Conservation (phyloP, 2,329 filamentous ascomycete genomes). For the Cladobotryum mycophilum region DNA sequence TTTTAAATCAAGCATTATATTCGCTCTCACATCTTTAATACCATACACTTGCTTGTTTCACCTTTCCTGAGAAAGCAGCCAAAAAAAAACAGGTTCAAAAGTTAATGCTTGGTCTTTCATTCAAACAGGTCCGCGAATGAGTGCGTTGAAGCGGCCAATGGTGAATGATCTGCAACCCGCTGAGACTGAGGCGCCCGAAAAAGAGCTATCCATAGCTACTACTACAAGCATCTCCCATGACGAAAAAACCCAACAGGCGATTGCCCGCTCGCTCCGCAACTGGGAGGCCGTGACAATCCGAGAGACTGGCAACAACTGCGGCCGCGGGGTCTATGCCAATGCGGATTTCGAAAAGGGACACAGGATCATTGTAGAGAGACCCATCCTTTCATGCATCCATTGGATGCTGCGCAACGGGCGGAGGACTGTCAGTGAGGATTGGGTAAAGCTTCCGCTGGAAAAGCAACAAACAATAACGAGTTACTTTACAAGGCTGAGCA, state of each 20-base stretch:
- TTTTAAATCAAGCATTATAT: neutral
- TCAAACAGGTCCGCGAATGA: neutral
- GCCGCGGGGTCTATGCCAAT: slow-evolving; percentile 17
- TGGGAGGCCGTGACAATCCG: slow-evolving; percentile 11
- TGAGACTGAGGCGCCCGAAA: neutral
- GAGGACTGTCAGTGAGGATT: slow-evolving; percentile 9
- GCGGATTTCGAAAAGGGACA: slow-evolving; percentile 5
- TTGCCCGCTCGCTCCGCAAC: slow-evolving; percentile 3
- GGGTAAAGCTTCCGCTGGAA: slow-evolving; percentile 9
- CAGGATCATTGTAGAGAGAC: slow-evolving; percentile 16
- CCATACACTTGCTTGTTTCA: neutral
- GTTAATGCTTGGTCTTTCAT: too few relatives aligned
- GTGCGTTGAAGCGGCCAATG: neutral
- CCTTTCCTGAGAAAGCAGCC: too few relatives aligned
- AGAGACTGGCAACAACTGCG: slow-evolving; percentile 3
- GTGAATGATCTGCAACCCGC: neutral
- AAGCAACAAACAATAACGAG: neutral
- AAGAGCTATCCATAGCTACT: neutral
- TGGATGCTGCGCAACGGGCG: slow-evolving; percentile 8
- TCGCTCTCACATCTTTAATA: neutral
- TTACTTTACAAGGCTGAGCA: slow-evolving; percentile 13
- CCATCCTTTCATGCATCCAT: slow-evolving; percentile 14
- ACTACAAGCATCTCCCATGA: neutral
- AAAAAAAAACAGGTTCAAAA: too few relatives aligned
- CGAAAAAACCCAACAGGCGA: neutral